Conservation (phyloP, 371 early-diverging fungal genomes). For the Actinomortierella wolfii region DNA sequence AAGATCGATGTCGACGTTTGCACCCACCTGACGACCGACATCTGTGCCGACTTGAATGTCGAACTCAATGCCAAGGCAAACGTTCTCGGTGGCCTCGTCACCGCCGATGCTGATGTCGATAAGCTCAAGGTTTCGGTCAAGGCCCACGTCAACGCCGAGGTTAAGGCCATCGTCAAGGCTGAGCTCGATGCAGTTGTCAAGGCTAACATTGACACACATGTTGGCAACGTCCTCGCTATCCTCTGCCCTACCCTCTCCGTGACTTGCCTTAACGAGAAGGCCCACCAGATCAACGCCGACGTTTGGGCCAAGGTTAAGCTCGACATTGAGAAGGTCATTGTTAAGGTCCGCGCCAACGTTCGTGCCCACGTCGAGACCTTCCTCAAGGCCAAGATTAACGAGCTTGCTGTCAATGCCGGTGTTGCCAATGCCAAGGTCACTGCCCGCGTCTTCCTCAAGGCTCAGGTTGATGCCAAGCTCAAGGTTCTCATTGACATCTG, state of each 20-base stretch:
- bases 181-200: conserved; percentile 12
- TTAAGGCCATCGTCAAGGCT: conserved; percentile 19
- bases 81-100: conserved; percentile 11
- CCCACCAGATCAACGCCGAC: conserved; percentile 11
- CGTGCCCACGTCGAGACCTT: conserved; percentile 8
- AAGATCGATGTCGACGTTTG: conserved; percentile 17
- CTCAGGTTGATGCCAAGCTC: conserved; percentile 15
- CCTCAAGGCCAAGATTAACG: conserved; percentile 11
- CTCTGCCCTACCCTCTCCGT: conserved; percentile 13
- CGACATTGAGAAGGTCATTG: conserved; percentile 12
- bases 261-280: conserved; percentile 21
- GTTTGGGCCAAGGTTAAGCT: conserved; percentile 17
- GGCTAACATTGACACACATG: conserved; percentile 32
- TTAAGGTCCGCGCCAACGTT: conserved; percentile 26
- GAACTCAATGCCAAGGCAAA: conserved; percentile 21
- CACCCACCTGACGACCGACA: conserved; percentile 9
- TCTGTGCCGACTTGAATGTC: conserved; percentile 23
- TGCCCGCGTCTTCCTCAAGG: conserved; percentile 11
- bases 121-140: conserved; percentile 14
- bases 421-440: conserved; percentile 14
- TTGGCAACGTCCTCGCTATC: neutral
- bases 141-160: conserved; percentile 11
- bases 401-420: conserved; percentile 14
- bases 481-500: conserved; percentile 19
- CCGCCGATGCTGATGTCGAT: conserved; percentile 10